A percentile compares a stretch with the other conserved stretches of the same genome.
Conservation (phyloP, 2,329 filamentous ascomycete species). For the Ophiocordyceps australis region DNA sequence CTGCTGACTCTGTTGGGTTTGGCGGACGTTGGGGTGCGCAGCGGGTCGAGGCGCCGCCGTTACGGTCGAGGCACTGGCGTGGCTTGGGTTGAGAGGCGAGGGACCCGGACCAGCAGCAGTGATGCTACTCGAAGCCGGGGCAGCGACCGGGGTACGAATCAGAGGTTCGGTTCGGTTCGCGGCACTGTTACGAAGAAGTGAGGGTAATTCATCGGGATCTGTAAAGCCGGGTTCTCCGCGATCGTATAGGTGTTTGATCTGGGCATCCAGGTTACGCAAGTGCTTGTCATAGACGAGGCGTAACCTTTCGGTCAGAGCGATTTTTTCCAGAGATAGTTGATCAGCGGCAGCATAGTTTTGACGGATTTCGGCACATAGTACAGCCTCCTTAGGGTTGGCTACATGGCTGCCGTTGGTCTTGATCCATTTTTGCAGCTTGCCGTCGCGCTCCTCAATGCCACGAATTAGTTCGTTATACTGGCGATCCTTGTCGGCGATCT, state of each 20-base stretch:
- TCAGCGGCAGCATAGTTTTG: conserved; percentile 54
- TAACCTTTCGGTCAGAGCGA: conserved; percentile 47
- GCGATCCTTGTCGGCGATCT: conserved; percentile 65
- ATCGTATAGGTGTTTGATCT: conserved; percentile 44
- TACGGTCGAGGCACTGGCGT: conserved; percentile 19
- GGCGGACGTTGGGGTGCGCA: conserved; percentile 27
- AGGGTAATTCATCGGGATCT: conserved; percentile 45
- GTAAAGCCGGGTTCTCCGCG: conserved; percentile 41
- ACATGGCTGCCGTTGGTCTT: conserved; percentile 57
- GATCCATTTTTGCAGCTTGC: conserved; percentile 65
- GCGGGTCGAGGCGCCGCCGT: conserved; percentile 22
- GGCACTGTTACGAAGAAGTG: conserved; percentile 38
- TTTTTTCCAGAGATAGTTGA: conserved; percentile 57
- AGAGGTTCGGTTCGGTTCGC: conserved; percentile 27
- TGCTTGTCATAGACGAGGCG: conserved; percentile 43
- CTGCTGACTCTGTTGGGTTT: conserved; percentile 20
- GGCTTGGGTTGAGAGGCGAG: conserved; percentile 8
- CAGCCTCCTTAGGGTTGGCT: conserved; percentile 57
- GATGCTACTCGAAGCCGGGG: conserved; percentile 3
- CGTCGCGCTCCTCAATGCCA: conserved; percentile 54
- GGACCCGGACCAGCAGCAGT: conserved; percentile 8
- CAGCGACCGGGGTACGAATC: conserved; percentile 8
- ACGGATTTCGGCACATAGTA: conserved; percentile 44
- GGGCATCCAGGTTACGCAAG: conserved; percentile 40
- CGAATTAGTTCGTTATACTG: conserved; percentile 50